Conservation (phyloP, 2,329 filamentous ascomycete species). For the Neopestalotiopsis sp. region DNA sequence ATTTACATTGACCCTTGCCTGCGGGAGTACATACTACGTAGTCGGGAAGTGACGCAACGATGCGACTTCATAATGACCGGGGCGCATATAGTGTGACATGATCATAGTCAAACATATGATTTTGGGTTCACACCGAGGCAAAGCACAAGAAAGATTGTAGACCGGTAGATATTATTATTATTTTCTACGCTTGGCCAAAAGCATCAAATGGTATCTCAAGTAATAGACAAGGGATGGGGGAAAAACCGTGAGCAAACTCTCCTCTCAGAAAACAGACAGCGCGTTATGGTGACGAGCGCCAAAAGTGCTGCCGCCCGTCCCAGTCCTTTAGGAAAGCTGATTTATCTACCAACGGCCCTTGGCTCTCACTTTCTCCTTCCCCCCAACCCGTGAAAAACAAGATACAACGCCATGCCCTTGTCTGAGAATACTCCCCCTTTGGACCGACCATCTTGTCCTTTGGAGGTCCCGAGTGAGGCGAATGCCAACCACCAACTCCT, state of each 20-base stretch:
- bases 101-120: no score
- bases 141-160: background rate
- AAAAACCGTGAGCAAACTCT: background rate
- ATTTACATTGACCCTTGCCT: no score
- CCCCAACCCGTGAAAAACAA: background rate
- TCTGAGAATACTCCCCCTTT: background rate
- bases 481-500: slow-evolving; percentile 7
- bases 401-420: background rate
- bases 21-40: no score
- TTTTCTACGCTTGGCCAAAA: background rate
- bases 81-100: no score
- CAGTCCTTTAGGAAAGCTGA: background rate
- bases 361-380: background rate
- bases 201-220: slow-evolving; percentile 12
- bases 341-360: background rate
- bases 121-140: background rate
- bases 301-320: background rate
- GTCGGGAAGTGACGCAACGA: no score
- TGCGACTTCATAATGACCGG: no score
- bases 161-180: background rate
- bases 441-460: background rate
- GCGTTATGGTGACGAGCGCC: background rate
- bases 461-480: background rate
- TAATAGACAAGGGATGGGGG: background rate
- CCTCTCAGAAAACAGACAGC: background rate